Base-by-base conservation (phyloP, 78 protist genomes). In the Pigoraptor vietnamica region DNA sequence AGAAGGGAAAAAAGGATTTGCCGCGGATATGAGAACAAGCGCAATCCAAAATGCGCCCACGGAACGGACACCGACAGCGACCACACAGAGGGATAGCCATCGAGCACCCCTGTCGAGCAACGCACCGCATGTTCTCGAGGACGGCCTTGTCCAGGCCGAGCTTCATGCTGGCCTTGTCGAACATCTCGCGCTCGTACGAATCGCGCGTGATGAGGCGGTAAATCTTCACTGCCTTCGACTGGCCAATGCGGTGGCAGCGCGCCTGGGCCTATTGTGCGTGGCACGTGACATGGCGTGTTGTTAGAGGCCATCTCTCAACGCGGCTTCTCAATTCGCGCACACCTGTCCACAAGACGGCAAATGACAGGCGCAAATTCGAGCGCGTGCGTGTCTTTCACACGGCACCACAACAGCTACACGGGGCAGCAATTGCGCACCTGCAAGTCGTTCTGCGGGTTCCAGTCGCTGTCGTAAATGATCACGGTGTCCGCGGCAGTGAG, bases 401-500 rank as follows among this genome's bases (percentile, higher is more conserved):
- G 37, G 19, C 89, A 2, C 2, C 89, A 32, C 24, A 1, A 23
- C 24, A 35, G 2, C 2, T 1, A 23, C 89, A 37, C 9, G 19
- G 23, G 9, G 97, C 98, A 56, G 91, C 94, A 29, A 98, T 99
- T n/a, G n/a, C n/a, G n/a, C n/a, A n/a, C n/a, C 91, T 99, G 99
- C 34, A 98, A 23, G 90, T 99, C 99, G 90, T 98, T 96, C 56
- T 97, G 99, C 25, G 99, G 99, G 92, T 99, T 98, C 99, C 99
- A 99, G 90, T 99, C 99, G n/a, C 93, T 40, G 91, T 99, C 99
- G 90, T 95, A 98, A 90, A 99, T 97, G 93, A 99, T 93, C 84
- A 98, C 99, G 2, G 99, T 98, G 92, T 98, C 99, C 1, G 99
- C 99, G 2, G 99, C 95, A 0, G 95, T 91, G 38, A 99, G 95